Evolutionary conservation across 225 moss, liverwort and hornwort genomes (phyloP).

Genomic region (Climacium dendroides): DNA sequence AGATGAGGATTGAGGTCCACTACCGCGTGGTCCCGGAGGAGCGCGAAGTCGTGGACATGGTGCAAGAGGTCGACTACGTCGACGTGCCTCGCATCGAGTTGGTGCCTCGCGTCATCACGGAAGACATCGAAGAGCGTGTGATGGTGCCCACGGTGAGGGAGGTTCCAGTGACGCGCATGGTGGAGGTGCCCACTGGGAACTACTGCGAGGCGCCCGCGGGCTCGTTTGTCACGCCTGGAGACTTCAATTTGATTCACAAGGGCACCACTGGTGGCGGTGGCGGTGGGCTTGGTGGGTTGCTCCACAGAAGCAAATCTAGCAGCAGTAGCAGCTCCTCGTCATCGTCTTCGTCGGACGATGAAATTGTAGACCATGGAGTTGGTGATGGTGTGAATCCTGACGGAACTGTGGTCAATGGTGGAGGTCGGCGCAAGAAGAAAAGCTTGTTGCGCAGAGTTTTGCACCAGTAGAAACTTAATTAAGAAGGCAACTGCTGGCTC

Average conservation of each 20-base stretch:
- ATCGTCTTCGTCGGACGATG: background rate
- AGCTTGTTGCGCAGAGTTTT: conserved; percentile 11
- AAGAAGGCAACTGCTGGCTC: no score
- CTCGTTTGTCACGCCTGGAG: conserved; percentile 22
- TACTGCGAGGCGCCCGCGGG: conserved; percentile 46
- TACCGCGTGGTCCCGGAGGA: conserved; percentile 31
- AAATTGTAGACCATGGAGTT: accelerated
- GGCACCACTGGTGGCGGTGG: background rate
- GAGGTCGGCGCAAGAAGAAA: conserved; percentile 11
- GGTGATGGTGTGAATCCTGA: background rate
- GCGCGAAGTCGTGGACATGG: conserved; percentile 39
- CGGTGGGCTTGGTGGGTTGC: background rate
- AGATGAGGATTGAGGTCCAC: background rate
- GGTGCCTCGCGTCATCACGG: conserved; percentile 33
- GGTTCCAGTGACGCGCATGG: conserved; percentile 28
- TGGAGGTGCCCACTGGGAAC: conserved; percentile 53
- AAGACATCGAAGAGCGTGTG: conserved; percentile 23
- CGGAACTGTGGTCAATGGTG: background rate
- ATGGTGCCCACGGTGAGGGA: conserved; percentile 32
- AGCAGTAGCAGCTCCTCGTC: background rate
- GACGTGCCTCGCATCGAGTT: conserved; percentile 34
- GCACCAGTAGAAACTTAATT: background rate
- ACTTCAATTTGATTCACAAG: conserved; percentile 21
- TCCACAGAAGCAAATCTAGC: background rate
- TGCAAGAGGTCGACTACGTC: conserved; percentile 13